phyloP scores from a whole-genome alignment of 371 early-diverging fungal genomes.

The Circinella minor region DNA sequence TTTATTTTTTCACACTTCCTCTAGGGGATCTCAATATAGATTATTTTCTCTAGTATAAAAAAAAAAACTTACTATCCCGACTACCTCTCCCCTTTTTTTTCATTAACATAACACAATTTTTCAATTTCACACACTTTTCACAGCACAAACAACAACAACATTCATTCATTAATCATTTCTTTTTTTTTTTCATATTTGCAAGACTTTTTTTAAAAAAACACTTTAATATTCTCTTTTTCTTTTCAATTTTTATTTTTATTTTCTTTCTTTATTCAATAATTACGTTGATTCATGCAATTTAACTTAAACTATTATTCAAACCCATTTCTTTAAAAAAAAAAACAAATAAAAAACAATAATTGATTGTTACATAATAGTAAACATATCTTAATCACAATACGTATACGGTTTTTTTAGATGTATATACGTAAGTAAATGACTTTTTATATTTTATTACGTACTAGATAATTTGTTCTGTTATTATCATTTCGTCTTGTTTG shows the following conservation, averaged over 20 bases:
- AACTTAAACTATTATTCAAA: not conserved
- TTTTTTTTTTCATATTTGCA: constrained; percentile 7
- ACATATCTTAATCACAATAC: too few relatives aligned
- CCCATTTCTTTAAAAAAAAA: not conserved
- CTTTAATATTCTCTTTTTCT: not conserved
- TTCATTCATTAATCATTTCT: constrained; percentile 10
- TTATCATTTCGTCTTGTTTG: too few relatives aligned
- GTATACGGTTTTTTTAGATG: too few relatives aligned
- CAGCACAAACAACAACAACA: not conserved
- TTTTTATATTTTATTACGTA: too few relatives aligned
- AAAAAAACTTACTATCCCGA: not conserved
- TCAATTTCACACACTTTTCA: not conserved
- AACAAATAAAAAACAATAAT: not conserved
- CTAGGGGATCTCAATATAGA: too few relatives aligned
- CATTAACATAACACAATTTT: not conserved
- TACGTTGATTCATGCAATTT: constrained; percentile 3
- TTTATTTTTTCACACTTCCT: not conserved
- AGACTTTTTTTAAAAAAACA: not conserved
- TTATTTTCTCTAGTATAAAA: too few relatives aligned
- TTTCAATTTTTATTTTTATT: not conserved
- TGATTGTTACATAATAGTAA: constrained; percentile 7
- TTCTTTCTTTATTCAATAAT: not conserved
- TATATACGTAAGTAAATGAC: too few relatives aligned
- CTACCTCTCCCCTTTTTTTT: not conserved
- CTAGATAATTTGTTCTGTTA: too few relatives aligned